Conservation (phyloP, 768 basidiomycete species). For the Macrolepiota dolichaula region DNA sequence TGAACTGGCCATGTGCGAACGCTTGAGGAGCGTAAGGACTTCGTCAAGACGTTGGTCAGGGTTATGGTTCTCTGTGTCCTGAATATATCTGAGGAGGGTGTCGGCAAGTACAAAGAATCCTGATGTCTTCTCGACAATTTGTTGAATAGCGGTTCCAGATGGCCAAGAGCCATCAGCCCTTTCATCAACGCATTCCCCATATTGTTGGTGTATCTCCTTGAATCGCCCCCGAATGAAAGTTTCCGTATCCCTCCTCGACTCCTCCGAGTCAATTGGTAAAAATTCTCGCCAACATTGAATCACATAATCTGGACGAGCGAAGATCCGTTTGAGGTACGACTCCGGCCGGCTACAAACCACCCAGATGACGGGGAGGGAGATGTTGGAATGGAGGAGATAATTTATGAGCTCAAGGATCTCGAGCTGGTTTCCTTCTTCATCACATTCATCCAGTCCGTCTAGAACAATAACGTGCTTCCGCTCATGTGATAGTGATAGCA, state of each 20-base stretch:
- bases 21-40: neutral
- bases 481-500: neutral
- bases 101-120: neutral
- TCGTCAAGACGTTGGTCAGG: neutral
- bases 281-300: too few species aligned
- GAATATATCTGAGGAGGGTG: neutral
- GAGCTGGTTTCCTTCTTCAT: neutral
- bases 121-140: neutral
- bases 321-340: neutral
- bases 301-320: neutral
- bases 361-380: neutral
- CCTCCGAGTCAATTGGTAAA: neutral
- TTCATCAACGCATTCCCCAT: neutral
- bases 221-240: neutral
- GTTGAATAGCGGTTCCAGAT: neutral
- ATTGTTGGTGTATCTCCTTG: neutral
- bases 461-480: neutral
- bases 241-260: neutral
- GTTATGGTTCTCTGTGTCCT: neutral
- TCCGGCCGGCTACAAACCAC: neutral
- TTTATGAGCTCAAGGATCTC: neutral
- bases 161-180: neutral
- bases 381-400: neutral
- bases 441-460: neutral
- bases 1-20: neutral